phyloP scores from a whole-genome alignment of 371 early-diverging fungal genomes.

The Lichtheimia corymbifera region DNA sequence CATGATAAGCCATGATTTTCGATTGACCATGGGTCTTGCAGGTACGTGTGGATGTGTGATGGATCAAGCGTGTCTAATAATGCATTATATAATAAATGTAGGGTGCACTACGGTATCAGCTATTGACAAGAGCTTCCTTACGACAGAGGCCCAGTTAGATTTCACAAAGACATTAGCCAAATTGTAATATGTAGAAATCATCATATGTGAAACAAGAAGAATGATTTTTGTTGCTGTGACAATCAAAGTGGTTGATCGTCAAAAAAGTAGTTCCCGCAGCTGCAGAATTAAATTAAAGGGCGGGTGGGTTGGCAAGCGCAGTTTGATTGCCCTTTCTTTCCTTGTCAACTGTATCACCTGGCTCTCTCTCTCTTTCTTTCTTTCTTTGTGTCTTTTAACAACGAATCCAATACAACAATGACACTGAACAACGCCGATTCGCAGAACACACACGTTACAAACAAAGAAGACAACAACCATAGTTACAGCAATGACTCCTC shows the following conservation, averaged over 20 bases:
- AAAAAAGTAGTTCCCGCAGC: too few relatives aligned
- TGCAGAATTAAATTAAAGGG: too few relatives aligned
- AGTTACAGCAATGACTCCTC: not conserved
- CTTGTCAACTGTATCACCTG: not conserved
- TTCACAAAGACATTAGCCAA: too few relatives aligned
- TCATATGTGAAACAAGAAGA: too few relatives aligned
- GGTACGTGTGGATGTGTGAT: slow-evolving; percentile 10
- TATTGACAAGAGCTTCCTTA: not conserved
- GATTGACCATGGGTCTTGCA: slow-evolving; percentile 26
- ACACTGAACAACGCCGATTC: not conserved
- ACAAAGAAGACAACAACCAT: too few relatives aligned
- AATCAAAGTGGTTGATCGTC: too few relatives aligned
- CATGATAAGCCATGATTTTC: slow-evolving; percentile 19
- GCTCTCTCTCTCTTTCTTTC: not conserved
- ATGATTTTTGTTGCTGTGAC: too few relatives aligned
- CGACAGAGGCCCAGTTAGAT: too few relatives aligned
- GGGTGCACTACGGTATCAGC: slow-evolving; percentile 1
- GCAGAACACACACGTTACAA: too few relatives aligned
- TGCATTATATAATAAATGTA: not conserved
- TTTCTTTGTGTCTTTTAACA: not conserved
- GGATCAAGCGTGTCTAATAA: not conserved
- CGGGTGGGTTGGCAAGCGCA: too few relatives aligned
- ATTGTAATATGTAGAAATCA: too few relatives aligned
- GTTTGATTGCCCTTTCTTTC: slow-evolving; percentile 1
- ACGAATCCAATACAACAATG: not conserved